Base-by-base conservation (phyloP, 768 basidiomycete species). In the Saitozyma sp. region DNA sequence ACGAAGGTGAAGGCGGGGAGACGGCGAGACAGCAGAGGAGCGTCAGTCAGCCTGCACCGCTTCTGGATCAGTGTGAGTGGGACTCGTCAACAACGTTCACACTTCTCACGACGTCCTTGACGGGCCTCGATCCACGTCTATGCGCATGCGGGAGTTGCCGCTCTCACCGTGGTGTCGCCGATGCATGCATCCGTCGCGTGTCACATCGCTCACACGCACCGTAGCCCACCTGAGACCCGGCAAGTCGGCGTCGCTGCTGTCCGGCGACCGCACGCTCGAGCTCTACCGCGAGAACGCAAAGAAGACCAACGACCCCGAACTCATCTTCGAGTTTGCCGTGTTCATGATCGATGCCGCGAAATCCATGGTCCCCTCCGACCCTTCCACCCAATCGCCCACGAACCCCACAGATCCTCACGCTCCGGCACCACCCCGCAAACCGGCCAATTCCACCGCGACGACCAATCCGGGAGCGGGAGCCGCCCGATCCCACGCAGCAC, bases 271-370 rank as follows among this genome's bases (percentile, higher is more conserved):
- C 62, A 98, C 96, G 2, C 87, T 99, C 63, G 93, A 97, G 79
- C 87, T 96, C 65, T 99, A 99, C 83, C 90, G 96, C 52, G 87
- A 89, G 50, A 99, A 99, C 80, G 96, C 95, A 40, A 96, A 95
- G 83, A 98, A 98, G 82, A 96, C 94, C 0, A 92, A 96, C 82
- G 92, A 98, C 79, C 94, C 95, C 0, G 92, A 97, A 73, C 83
- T 97, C 59, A 94, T 95, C 78, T 98, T 93, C 83, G 96, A 99
- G 78, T 97, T 99, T 70, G 92, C 95, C 46, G 91, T 94, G 9
- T 97, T 98, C 84, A 93, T 97, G 90, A 89, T 99, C 76, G 96
- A 97, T 75, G 92, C 94, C 54, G 90, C 92, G 54, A 96, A 95
- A 80, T 87, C 89, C 2, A 86, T 92, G 77, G 90, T 91, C 70